Evolutionary conservation across 2,329 filamentous ascomycete species (phyloP).

Genomic region (Colletotrichum chrysophilum): DNA sequence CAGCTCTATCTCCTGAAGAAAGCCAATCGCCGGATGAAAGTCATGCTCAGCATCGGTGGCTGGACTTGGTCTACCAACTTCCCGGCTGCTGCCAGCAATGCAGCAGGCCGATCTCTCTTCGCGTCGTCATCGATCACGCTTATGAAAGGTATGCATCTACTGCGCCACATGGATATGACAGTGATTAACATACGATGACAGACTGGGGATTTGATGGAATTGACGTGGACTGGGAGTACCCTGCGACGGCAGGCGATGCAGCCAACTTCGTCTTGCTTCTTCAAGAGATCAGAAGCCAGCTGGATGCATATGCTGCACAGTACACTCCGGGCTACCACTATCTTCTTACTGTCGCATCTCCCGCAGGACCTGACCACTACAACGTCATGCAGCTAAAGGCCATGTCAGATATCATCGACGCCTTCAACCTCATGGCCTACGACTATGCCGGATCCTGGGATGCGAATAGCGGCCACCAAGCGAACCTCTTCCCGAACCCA

Average conservation of each 20-base stretch:
- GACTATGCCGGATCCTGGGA: slow-evolving; percentile 77
- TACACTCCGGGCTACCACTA: slow-evolving; percentile 55
- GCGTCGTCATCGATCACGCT: slow-evolving; percentile 71
- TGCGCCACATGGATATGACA: not conserved
- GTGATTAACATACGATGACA: not conserved
- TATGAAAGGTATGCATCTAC: slow-evolving; percentile 50
- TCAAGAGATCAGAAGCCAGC: slow-evolving; percentile 46
- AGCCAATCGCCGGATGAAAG: slow-evolving; percentile 76
- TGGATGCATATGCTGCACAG: slow-evolving; percentile 52
- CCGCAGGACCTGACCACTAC: slow-evolving; percentile 55
- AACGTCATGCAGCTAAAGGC: slow-evolving; percentile 47
- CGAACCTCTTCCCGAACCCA: slow-evolving; percentile 69
- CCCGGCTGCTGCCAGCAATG: slow-evolving; percentile 67
- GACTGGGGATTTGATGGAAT: slow-evolving; percentile 70
- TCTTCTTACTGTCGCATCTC: slow-evolving; percentile 57
- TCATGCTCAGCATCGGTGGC: slow-evolving; percentile 81
- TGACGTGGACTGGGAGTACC: slow-evolving; percentile 47
- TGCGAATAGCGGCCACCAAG: slow-evolving; percentile 66
- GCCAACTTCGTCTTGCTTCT: slow-evolving; percentile 51
- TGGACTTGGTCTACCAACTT: slow-evolving; percentile 87
- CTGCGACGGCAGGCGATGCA: slow-evolving; percentile 39
- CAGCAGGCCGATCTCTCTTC: slow-evolving; percentile 67
- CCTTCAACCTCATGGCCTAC: slow-evolving; percentile 73
- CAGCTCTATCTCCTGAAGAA: slow-evolving; percentile 82
- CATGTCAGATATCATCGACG: slow-evolving; percentile 49